phyloP scores from a whole-genome alignment of 345 rosid genomes.

The Orychophragmus violaceus region DNA sequence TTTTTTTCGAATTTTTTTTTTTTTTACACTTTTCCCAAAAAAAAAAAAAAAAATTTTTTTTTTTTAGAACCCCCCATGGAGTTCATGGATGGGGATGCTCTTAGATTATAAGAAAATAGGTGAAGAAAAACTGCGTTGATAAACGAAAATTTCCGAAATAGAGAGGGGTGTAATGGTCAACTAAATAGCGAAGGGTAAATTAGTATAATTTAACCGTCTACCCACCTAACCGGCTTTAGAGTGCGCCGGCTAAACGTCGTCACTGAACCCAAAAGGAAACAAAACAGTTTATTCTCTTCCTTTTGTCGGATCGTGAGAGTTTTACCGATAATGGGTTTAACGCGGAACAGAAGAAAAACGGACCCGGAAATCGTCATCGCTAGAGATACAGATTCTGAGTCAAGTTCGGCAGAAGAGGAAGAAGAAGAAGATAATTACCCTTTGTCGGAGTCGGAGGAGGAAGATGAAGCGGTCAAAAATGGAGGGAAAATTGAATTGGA shows the following conservation, averaged over 20 bases:
- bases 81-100: no score
- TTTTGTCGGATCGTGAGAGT: conserved; percentile 12
- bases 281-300: conserved; percentile 15
- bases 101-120: neutral
- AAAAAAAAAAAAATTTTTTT: no score
- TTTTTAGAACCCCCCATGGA: no score
- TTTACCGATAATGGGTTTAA: conserved; percentile 42
- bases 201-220: neutral
- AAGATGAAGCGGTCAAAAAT: conserved; percentile 25
- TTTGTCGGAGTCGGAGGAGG: conserved; percentile 34
- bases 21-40: no score
- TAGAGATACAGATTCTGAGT: conserved; percentile 72
- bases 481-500: conserved; percentile 32
- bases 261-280: conserved; percentile 7
- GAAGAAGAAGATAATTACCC: conserved; percentile 33
- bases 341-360: conserved; percentile 38
- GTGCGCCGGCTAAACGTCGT: neutral
- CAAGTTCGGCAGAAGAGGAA: conserved; percentile 58
- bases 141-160: neutral
- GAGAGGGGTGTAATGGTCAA: conserved; percentile 7
- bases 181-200: neutral
- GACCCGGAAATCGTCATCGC: conserved; percentile 62
- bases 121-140: neutral
- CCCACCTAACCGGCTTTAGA: neutral
- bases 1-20: no score